Conservation (phyloP, 805 yeast genomes). For the Candida easanensis region DNA sequence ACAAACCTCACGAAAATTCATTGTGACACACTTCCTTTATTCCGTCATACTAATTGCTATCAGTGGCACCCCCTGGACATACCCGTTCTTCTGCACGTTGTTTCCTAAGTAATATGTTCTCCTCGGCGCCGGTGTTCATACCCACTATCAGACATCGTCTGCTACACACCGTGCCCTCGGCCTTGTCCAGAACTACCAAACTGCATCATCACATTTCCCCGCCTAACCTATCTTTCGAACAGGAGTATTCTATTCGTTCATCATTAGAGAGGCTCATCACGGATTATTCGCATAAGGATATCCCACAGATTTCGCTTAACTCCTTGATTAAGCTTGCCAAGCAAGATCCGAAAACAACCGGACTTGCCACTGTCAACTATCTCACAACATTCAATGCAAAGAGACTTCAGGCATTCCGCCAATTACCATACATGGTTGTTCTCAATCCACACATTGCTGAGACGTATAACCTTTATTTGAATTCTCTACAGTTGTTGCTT, state of each 20-base stretch:
- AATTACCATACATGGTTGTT: constrained; percentile 79
- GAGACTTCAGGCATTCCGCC: constrained; percentile 65
- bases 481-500: constrained; percentile 56
- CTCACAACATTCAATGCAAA: constrained; percentile 64
- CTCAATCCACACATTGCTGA: constrained; percentile 83
- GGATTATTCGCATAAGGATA: constrained; percentile 48
- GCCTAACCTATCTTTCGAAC: constrained; percentile 35
- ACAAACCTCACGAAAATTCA: background rate
- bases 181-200: constrained; percentile 15
- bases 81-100: background rate
- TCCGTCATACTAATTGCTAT: background rate
- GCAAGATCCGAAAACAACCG: constrained; percentile 31
- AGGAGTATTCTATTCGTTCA: constrained; percentile 55
- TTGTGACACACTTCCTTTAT: background rate
- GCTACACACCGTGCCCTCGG: constrained; percentile 4
- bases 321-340: constrained; percentile 43
- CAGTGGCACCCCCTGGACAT: background rate
- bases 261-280: constrained; percentile 57
- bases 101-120: background rate
- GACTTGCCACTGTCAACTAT: constrained; percentile 55
- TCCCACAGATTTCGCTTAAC: constrained; percentile 52
- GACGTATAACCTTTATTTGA: constrained; percentile 69
- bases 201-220: constrained; percentile 22
- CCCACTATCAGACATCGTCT: constrained; percentile 4
- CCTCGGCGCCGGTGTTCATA: background rate